phyloP scores from a whole-genome alignment of 106 monocot species.

The Ottelia alismoides region DNA sequence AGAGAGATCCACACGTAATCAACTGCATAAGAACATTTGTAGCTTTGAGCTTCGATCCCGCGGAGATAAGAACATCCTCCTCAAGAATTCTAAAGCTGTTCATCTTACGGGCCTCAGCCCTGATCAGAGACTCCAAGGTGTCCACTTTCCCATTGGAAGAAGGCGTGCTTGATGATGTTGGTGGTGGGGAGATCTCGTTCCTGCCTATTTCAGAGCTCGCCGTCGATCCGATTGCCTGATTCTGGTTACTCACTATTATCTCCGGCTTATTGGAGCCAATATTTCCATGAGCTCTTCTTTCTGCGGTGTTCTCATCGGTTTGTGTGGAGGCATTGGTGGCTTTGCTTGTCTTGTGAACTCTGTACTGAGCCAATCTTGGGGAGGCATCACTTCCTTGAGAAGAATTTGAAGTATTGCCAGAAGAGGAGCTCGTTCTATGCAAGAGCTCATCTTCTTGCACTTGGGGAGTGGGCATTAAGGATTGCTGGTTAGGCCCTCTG shows the following conservation, averaged over 20 bases:
- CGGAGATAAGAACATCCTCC: slow-evolving; percentile 7
- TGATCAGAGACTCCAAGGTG: slow-evolving; percentile 23
- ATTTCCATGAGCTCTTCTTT: too few species aligned
- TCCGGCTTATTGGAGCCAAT: background rate
- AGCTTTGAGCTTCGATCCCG: slow-evolving; percentile 11
- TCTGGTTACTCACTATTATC: background rate
- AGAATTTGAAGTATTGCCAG: slow-evolving; percentile 4
- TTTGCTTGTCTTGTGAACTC: background rate
- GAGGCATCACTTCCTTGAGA: background rate
- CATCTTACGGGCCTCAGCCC: slow-evolving; percentile 9
- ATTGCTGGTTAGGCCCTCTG: too few species aligned
- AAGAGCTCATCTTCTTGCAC: slow-evolving; percentile 4
- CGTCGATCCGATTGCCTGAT: background rate
- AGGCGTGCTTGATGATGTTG: background rate
- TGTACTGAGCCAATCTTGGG: background rate
- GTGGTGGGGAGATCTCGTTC: background rate
- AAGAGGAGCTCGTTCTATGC: slow-evolving; percentile 2
- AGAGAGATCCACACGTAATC: slow-evolving; percentile 19
- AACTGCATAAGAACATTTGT: slow-evolving; percentile 13
- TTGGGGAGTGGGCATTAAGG: too few species aligned
- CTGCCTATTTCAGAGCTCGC: background rate
- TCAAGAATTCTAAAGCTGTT: slow-evolving; percentile 6
- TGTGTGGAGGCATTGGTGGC: slow-evolving; percentile 18
- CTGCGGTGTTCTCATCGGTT: slow-evolving; percentile 11
- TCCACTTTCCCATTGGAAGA: slow-evolving; percentile 8